These are phyloP conservation scores for Fusarium sororula DNA, from an alignment of 2,329 filamentous ascomycete genomes.

Conservation along the genomic window DNA sequence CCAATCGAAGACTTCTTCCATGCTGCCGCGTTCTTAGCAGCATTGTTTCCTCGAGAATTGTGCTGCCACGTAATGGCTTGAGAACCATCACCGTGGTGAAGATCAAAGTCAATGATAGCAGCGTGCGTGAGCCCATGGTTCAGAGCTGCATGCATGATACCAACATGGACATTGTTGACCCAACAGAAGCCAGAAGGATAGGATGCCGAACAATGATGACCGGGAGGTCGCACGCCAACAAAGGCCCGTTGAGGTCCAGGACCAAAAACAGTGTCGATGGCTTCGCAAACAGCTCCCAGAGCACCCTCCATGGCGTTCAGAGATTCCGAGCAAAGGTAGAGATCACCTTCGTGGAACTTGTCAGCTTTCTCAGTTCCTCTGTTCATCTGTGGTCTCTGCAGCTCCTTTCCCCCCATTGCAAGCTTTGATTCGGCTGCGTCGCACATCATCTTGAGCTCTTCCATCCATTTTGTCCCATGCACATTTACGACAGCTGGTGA, in stretches of 20 bases:
- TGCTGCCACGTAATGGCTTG: constrained; percentile 93
- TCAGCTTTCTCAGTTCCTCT: constrained; percentile 58
- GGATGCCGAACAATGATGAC: constrained; percentile 91
- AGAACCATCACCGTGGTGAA: constrained; percentile 95
- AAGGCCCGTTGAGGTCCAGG: constrained; percentile 79
- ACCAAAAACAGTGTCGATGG: constrained; percentile 83
- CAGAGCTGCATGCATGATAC: constrained; percentile 89
- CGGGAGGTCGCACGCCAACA: constrained; percentile 90
- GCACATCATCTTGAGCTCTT: constrained; percentile 87
- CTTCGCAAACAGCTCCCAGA: constrained; percentile 91
- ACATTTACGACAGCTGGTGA: constrained; percentile 87
- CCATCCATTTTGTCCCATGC: constrained; percentile 93
- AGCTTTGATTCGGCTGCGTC: constrained; percentile 80
- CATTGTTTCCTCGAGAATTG: constrained; percentile 72
- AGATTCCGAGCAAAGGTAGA: constrained; percentile 90
- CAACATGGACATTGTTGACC: constrained; percentile 98
- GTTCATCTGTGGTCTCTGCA: constrained; percentile 73
- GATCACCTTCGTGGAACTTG: constrained; percentile 84
- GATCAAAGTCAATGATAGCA: constrained; percentile 90
- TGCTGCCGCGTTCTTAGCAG: constrained; percentile 74
- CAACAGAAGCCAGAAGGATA: constrained; percentile 97
- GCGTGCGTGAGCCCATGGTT: constrained; percentile 90
- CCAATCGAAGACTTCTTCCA: constrained; percentile 90
- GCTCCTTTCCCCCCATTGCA: constrained; percentile 79
- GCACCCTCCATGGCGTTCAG: constrained; percentile 89